A percentile compares a stretch with the other conserved stretches of the same genome.
Conservation (phyloP, 2,329 filamentous ascomycete species). For the Parastagonospora avenae region DNA sequence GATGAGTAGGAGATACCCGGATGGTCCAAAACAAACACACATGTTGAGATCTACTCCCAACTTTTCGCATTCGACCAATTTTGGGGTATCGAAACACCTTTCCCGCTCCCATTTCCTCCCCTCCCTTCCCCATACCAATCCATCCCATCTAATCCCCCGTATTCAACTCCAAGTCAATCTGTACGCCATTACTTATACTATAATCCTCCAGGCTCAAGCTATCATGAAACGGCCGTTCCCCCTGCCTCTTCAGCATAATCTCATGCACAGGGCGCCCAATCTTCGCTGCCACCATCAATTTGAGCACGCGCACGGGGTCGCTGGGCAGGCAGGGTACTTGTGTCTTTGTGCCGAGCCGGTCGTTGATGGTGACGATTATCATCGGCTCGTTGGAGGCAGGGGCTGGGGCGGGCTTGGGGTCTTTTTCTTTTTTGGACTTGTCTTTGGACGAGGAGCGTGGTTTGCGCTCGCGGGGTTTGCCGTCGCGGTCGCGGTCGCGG, state of each 20-base stretch:
- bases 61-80: not conserved
- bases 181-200: constrained; percentile 88
- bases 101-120: not conserved
- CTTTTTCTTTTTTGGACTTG: constrained; percentile 30
- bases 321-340: constrained; percentile 86
- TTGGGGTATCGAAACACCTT: constrained; percentile 5
- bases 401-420: constrained; percentile 32
- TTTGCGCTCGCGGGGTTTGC: constrained; percentile 22
- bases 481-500: constrained; percentile 2
- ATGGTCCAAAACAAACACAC: not conserved
- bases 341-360: constrained; percentile 94
- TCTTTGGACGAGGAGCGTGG: constrained; percentile 32
- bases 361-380: constrained; percentile 94
- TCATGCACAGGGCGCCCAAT: constrained; percentile 90
- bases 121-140: not conserved
- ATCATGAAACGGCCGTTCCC: constrained; percentile 93
- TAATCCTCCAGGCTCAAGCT: constrained; percentile 87
- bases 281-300: constrained; percentile 85
- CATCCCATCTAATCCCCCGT: constrained; percentile 36
- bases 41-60: not conserved
- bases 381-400: constrained; percentile 68
- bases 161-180: constrained; percentile 54
- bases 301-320: constrained; percentile 85
- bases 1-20: constrained; percentile 29
- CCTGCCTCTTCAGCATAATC: constrained; percentile 89